A percentile compares a stretch with the other conserved stretches of the same genome.
Evolutionary conservation across 345 rosid species (phyloP).

Genomic region (Linum lewisii): DNA sequence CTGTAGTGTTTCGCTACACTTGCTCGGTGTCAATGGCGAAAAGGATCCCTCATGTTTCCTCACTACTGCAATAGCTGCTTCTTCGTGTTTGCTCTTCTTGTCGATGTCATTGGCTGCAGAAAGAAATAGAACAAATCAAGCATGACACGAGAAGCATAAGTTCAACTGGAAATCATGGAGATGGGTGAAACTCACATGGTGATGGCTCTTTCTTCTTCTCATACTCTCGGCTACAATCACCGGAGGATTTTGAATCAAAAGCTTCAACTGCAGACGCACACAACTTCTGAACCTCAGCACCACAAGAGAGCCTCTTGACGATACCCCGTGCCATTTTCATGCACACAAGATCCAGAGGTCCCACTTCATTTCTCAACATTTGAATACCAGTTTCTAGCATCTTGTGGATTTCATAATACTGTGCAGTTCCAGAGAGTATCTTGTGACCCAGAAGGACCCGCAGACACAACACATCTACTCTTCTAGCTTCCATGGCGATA

Average conservation of each 20-base stretch:
- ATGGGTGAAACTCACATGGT: conserved; percentile 33
- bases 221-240: conserved; percentile 9
- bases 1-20: conserved; percentile 20
- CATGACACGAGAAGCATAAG: background rate
- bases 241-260: conserved; percentile 30
- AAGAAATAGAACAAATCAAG: background rate
- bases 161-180: background rate
- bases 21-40: conserved; percentile 37
- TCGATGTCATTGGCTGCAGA: conserved; percentile 37
- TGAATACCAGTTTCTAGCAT: conserved; percentile 42
- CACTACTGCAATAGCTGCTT: conserved; percentile 5
- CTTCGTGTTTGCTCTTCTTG: conserved; percentile 18
- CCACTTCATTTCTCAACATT: conserved; percentile 52
- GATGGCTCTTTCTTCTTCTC: conserved; percentile 15
- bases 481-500: conserved; percentile 69
- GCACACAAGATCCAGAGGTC: conserved; percentile 51
- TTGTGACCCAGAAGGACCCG: conserved; percentile 47
- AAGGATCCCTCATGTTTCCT: conserved; percentile 15
- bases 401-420: conserved; percentile 32
- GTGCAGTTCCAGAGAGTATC: conserved; percentile 41
- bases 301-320: conserved; percentile 67
- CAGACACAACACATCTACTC: conserved; percentile 69
- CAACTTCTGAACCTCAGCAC: conserved; percentile 59
- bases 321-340: conserved; percentile 67
- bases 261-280: conserved; percentile 57